Conservation (phyloP, 1,139 yeast species). For the Debaryomyces sp. region DNA sequence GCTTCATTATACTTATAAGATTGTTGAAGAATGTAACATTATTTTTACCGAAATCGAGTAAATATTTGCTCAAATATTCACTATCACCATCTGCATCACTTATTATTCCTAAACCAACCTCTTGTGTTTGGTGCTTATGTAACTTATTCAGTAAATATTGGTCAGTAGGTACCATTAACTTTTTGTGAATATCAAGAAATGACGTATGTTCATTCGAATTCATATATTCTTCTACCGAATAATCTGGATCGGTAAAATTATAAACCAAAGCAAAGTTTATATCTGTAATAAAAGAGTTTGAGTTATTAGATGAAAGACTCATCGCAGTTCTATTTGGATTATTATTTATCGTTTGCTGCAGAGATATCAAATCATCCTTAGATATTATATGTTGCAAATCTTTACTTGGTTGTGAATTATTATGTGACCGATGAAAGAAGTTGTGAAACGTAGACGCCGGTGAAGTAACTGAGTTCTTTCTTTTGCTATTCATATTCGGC, state of each 20-base stretch:
- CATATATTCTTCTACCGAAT: conserved; percentile 27
- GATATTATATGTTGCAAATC: conserved; percentile 12
- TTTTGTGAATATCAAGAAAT: conserved; percentile 37
- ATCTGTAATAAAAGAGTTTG: conserved; percentile 44
- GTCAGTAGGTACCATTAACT: conserved; percentile 43
- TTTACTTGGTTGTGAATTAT: conserved; percentile 17
- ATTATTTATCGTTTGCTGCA: conserved; percentile 16
- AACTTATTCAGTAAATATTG: conserved; percentile 35
- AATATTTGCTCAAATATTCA: conserved; percentile 13
- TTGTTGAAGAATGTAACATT: conserved; percentile 27
- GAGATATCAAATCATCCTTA: conserved; percentile 16
- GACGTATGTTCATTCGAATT: conserved; percentile 26
- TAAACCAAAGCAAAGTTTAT: conserved; percentile 35
- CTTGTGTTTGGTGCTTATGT: conserved; percentile 20
- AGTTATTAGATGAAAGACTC: conserved; percentile 44
- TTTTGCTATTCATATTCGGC: background rate
- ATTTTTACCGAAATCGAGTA: conserved; percentile 20
- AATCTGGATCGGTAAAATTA: conserved; percentile 44
- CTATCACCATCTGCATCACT: conserved; percentile 13
- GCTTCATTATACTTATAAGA: conserved; percentile 23
- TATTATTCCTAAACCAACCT: conserved; percentile 28
- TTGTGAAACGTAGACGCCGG: conserved; percentile 41
- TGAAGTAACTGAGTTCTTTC: conserved; percentile 33
- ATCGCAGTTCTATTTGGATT: conserved; percentile 26
- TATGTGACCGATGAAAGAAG: conserved; percentile 36